phyloP scores from a whole-genome alignment of 2,329 filamentous ascomycete genomes.

The Waltergamsia citrina region DNA sequence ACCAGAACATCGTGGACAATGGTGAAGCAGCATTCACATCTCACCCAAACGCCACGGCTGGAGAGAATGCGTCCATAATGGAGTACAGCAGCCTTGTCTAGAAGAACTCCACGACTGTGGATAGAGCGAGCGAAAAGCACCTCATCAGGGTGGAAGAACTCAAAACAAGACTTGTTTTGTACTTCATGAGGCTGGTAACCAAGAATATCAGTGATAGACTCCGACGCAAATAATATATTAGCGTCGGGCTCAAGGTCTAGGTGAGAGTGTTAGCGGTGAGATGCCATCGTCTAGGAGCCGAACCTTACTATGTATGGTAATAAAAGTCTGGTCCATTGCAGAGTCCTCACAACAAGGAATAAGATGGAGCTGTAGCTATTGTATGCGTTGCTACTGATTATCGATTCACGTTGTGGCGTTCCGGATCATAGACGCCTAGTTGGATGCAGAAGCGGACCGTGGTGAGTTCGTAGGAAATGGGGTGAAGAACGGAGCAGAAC shows the following conservation, averaged over 20 bases:
- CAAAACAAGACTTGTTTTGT: slow-evolving; percentile 67
- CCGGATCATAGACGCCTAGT: too few relatives aligned
- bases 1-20: slow-evolving; percentile 83
- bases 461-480: too few relatives aligned
- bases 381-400: too few relatives aligned
- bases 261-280: neutral
- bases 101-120: slow-evolving; percentile 61
- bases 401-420: too few relatives aligned
- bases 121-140: slow-evolving; percentile 63
- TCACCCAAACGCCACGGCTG: slow-evolving; percentile 61
- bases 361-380: too few relatives aligned
- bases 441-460: too few relatives aligned
- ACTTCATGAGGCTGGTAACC: slow-evolving; percentile 72
- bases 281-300: neutral
- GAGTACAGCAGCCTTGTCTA: slow-evolving; percentile 79
- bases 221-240: slow-evolving; percentile 73
- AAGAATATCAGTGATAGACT: slow-evolving; percentile 74
- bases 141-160: slow-evolving; percentile 80
- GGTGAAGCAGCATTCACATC: slow-evolving; percentile 84
- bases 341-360: too few relatives aligned
- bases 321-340: slow-evolving; percentile 87
- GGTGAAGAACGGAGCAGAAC: too few relatives aligned
- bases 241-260: slow-evolving; percentile 66
- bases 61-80: slow-evolving; percentile 68
- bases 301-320: slow-evolving; percentile 78